Base-by-base conservation (phyloP, 768 basidiomycete species). In the Rhodotorula paludigena region DNA sequence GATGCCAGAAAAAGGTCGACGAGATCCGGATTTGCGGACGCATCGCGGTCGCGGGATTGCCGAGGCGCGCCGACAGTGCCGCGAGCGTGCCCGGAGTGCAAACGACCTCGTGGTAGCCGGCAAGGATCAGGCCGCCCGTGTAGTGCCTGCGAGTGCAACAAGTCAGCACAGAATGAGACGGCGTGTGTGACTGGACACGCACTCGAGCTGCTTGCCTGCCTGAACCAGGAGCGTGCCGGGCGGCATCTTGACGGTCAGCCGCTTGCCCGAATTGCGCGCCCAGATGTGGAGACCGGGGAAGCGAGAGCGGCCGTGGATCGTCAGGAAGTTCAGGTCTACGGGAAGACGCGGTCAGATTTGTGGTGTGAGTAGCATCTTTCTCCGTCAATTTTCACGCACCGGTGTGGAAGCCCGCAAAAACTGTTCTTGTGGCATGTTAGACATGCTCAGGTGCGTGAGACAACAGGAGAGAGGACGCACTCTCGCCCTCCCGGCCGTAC, bases 11-110 rank as follows among this genome's bases (percentile, higher is more conserved):
- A 78, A 93, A 92, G 0, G 92, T 97, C 3, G 90, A 93, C 5
- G 92, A 93, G 71, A 98, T 92, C n/a, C 93, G 87, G 72, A 93
- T 90, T 42, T 88, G 81, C 20, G 93, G 93, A n/a, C 93, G 86
- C 60, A 85, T 82, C 4, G 90, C 86, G 66, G 80, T 81, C 66
- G 49, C 3, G 9, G 70, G 55, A 28, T 83, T 81, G 18, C 72
- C 70, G 72, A 82, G 86, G 48, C 88, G 83, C 58, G 81, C 79
- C 61, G 85, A 82, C 57, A 92, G 85, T 23, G 84, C 90, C 69
- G 83, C 80, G 25, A 92, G 51, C 0, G 93, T 94, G 25, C 82
- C 84, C 30, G 85, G 84, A 62, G 89, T 96, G 47, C 93, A 91
- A 11, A 91, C 89, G 10, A 98, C 93, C 74, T 98, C 93, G 73